phyloP scores from a whole-genome alignment of 164 flowering plant species.

The Platanus orientalis region DNA sequence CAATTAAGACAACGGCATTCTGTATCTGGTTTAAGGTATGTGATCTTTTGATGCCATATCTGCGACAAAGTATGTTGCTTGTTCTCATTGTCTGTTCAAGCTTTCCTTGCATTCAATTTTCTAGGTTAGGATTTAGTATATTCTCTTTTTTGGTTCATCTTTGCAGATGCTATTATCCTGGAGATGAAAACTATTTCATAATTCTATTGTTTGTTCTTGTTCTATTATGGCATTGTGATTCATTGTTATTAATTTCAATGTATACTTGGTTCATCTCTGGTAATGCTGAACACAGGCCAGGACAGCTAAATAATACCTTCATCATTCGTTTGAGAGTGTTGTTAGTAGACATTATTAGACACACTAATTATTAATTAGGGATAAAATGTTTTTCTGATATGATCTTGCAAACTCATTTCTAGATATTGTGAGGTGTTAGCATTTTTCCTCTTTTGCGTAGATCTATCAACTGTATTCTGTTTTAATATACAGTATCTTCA shows the following conservation, averaged over 20 bases:
- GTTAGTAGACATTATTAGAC: not conserved
- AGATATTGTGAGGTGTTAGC: too few species aligned
- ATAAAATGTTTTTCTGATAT: not conserved
- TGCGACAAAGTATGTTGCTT: not conserved
- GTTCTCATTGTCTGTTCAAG: too few species aligned
- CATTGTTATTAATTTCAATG: too few species aligned
- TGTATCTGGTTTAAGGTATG: constrained; percentile 89
- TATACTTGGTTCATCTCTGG: not conserved
- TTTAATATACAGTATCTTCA: too few species aligned
- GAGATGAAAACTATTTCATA: too few species aligned
- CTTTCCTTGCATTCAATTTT: not conserved
- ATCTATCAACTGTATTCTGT: too few species aligned
- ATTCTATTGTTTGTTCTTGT: not conserved
- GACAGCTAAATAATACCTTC: too few species aligned
- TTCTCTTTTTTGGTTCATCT: not conserved
- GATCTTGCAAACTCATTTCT: not conserved
- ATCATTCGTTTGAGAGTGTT: not conserved
- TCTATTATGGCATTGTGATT: too few species aligned
- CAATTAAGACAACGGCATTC: constrained; percentile 71
- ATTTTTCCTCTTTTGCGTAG: too few species aligned
- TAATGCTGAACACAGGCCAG: not conserved
- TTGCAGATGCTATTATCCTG: too few species aligned
- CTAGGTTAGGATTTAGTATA: not conserved
- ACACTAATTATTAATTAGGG: not conserved
- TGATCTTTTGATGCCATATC: not conserved